phyloP scores from a whole-genome alignment of 1,139 yeast species.

The Cylindricascospora bacillispora region DNA sequence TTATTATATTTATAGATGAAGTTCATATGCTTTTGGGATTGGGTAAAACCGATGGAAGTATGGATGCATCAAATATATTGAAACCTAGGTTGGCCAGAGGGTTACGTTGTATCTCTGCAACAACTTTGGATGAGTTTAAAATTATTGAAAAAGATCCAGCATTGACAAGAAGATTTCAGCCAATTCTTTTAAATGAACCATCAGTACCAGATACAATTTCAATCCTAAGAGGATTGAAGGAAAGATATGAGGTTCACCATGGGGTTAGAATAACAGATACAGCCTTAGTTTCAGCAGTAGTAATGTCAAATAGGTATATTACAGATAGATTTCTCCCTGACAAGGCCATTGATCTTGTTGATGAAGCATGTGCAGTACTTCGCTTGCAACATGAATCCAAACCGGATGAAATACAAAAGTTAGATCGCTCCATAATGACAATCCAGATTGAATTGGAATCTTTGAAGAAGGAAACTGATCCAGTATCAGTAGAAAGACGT shows the following conservation, averaged over 20 bases:
- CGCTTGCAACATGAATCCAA: constrained; percentile 92
- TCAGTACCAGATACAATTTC: constrained; percentile 84
- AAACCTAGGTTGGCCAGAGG: constrained; percentile 96
- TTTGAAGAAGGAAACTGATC: constrained; percentile 82
- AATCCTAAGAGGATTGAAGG: constrained; percentile 84
- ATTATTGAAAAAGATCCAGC: constrained; percentile 91
- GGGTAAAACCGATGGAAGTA: constrained; percentile 91
- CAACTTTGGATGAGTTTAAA: constrained; percentile 81
- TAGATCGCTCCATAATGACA: constrained; percentile 86
- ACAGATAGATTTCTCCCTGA: constrained; percentile 90
- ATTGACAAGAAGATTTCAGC: constrained; percentile 80
- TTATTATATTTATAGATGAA: constrained; percentile 84
- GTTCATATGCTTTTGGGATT: constrained; percentile 82
- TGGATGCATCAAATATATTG: constrained; percentile 86
- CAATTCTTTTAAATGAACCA: constrained; percentile 84
- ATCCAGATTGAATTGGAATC: constrained; percentile 92
- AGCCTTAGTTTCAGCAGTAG: constrained; percentile 89
- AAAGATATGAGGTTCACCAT: constrained; percentile 90
- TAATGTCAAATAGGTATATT: constrained; percentile 78
- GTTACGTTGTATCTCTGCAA: constrained; percentile 91
- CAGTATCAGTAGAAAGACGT: constrained; percentile 65
- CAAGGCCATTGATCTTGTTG: constrained; percentile 90
- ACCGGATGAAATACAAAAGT: constrained; percentile 84
- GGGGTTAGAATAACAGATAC: constrained; percentile 94
- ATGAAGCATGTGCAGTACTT: constrained; percentile 92